Evolutionary conservation across 2,329 filamentous ascomycete genomes (phyloP).

Genomic region (Dactylellina leptospora): DNA sequence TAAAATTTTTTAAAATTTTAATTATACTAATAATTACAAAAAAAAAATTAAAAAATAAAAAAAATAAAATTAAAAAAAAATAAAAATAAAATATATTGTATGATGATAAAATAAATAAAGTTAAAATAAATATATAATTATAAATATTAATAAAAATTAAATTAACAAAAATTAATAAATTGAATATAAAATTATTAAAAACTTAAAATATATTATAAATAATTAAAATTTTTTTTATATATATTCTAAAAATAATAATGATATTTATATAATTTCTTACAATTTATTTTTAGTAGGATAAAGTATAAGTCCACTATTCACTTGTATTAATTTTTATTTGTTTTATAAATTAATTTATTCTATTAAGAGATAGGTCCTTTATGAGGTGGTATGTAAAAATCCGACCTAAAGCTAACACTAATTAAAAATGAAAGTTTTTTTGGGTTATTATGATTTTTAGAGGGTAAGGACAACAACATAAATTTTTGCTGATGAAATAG

Average conservation of each 20-base stretch:
- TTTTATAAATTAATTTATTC: not conserved
- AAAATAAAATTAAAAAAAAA: not conserved
- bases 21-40: not conserved
- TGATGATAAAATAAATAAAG: not conserved
- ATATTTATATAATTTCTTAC: not conserved
- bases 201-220: not conserved
- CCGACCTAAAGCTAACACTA: no score
- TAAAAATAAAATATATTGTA: not conserved
- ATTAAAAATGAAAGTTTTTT: no score
- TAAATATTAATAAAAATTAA: not conserved
- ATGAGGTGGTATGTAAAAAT: not conserved
- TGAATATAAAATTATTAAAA: not conserved
- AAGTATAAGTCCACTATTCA: not conserved
- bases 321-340: no score
- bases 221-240: not conserved
- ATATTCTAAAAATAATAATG: not conserved
- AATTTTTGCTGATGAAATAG: no score
- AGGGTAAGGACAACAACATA: no score
- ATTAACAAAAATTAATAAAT: not conserved
- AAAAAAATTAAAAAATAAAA: not conserved
- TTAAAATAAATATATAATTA: not conserved
- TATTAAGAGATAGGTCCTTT: not conserved
- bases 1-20: not conserved
- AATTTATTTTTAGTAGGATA: not conserved
- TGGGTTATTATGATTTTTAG: no score